Evolutionary conservation across 257 asterid genomes (phyloP), one percentile per base, ranked within the genome.

Genomic region (Lavandula angustifolia): DNA sequence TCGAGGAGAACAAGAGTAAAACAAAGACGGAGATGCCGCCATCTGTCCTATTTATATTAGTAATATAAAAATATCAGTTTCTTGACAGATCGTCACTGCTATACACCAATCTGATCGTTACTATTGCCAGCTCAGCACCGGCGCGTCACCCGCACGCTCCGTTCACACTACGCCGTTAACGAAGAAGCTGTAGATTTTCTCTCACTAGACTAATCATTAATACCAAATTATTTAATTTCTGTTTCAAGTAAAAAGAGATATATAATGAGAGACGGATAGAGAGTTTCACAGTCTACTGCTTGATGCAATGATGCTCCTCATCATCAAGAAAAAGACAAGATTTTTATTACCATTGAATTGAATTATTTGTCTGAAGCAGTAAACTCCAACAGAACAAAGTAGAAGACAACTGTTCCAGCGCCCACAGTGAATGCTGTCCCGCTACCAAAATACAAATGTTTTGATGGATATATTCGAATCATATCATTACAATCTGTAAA

Each of bases 21-120:
- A 51, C 68, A 81, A 67, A 74, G 83, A 76, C 14, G 81, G 64
- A 38, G 84, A 56, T 38, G 66, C 67, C 47, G 87, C 82, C 89
- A 82, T 79, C 54, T 60, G 55, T 68, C 9, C 46, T 40, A 76
- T 62, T 75, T 75, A 75, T 75, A 64, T 43, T 41, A 27, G 18
- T 2, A n/a, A 12, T 16, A 53, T 12, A 1, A 3, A 52, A 55
- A 38, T 32, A 47, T 47, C 48, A 62, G 63, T 41, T 48, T 61
- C 51, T 56, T 37, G 50, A 53, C n/a, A 41, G 53, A 32, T 1
- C 46, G 63, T 14, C 4, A 35, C 44, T 13, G 27, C 46, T 14
- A 17, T 42, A 16, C 32, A 22, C 1, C 27, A 7, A 42, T 44
- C 33, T 60, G 63, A 69, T 18, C 74, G 40, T 51, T 22, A 58